Evolutionary conservation across 1,284 basidiomycete species (phyloP).

Genomic region (Schizophyllum commune): DNA sequence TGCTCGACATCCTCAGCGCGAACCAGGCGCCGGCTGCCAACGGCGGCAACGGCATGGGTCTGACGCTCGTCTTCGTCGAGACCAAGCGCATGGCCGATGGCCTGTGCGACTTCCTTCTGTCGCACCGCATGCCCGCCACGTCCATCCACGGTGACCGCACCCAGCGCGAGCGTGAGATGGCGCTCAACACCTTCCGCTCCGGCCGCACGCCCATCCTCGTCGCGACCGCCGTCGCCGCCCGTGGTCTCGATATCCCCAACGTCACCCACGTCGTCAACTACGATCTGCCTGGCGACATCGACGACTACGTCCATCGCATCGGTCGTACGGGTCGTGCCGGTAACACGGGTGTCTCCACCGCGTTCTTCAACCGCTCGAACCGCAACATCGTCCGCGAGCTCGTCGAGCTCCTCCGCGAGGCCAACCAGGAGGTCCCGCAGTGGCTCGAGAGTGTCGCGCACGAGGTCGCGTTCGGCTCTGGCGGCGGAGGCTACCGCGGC

Average conservation of each 20-base stretch:
- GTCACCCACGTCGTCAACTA: slow-evolving; percentile 99
- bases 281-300: slow-evolving; percentile 97
- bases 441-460: slow-evolving; percentile 88
- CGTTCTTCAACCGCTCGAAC: slow-evolving; percentile 92
- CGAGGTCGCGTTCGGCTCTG: slow-evolving; percentile 65
- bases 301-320: slow-evolving; percentile 98
- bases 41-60: slow-evolving; percentile 50
- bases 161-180: slow-evolving; percentile 95
- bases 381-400: slow-evolving; percentile 90
- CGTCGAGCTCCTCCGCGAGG: slow-evolving; percentile 90
- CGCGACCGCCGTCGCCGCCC: slow-evolving; percentile 96
- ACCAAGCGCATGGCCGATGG: slow-evolving; percentile 99
- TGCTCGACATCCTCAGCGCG: slow-evolving; percentile 85
- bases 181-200: slow-evolving; percentile 91
- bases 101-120: slow-evolving; percentile 93
- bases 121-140: slow-evolving; percentile 81
- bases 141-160: slow-evolving; percentile 98
- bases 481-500: slow-evolving; percentile 42
- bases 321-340: slow-evolving; percentile 99
- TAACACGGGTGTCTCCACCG: slow-evolving; percentile 93
- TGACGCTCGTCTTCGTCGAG: slow-evolving; percentile 98
- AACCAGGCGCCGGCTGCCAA: slow-evolving; percentile 26
- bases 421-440: slow-evolving; percentile 91
- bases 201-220: slow-evolving; percentile 96
- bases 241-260: slow-evolving; percentile 99